Percentiles rank a stretch among this genome's conserved stretches.
phyloP scores from a whole-genome alignment of 768 basidiomycete genomes.

The Leccinum imitatum region DNA sequence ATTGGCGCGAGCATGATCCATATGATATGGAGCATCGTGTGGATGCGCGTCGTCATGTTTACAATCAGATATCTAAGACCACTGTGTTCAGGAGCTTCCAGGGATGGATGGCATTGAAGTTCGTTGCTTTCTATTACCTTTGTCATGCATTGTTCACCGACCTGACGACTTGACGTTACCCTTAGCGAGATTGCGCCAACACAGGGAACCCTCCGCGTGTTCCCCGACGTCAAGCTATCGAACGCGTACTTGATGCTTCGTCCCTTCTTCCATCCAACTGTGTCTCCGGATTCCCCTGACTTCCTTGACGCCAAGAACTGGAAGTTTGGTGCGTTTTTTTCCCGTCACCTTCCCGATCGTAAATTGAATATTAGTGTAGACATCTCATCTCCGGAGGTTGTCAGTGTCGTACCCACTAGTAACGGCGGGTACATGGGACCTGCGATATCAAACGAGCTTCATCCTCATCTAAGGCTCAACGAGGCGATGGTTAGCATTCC shows the following conservation, averaged over 20 bases:
- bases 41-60: slow-evolving; percentile 39
- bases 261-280: slow-evolving; percentile 67
- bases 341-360: slow-evolving; percentile 20
- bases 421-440: no score
- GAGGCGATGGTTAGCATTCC: no score
- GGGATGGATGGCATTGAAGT: slow-evolving; percentile 74
- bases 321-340: slow-evolving; percentile 42
- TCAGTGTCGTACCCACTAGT: no score
- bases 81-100: slow-evolving; percentile 66
- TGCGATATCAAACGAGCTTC: no score
- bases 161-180: neutral
- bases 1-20: slow-evolving; percentile 52
- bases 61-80: slow-evolving; percentile 44
- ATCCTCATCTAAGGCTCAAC: no score
- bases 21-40: slow-evolving; percentile 35
- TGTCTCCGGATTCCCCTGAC: slow-evolving; percentile 39
- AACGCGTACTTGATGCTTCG: slow-evolving; percentile 39
- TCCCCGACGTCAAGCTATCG: slow-evolving; percentile 59
- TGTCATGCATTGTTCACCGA: neutral
- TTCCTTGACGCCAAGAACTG: slow-evolving; percentile 50
- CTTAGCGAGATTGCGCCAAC: slow-evolving; percentile 61
- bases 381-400: slow-evolving; percentile 45
- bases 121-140: slow-evolving; percentile 5
- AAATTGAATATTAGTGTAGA: slow-evolving; percentile 33
- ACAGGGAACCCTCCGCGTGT: slow-evolving; percentile 52